Evolutionary conservation across 495 filamentous ascomycete genomes (phyloP).

Genomic region (Usnea hakonensis): DNA sequence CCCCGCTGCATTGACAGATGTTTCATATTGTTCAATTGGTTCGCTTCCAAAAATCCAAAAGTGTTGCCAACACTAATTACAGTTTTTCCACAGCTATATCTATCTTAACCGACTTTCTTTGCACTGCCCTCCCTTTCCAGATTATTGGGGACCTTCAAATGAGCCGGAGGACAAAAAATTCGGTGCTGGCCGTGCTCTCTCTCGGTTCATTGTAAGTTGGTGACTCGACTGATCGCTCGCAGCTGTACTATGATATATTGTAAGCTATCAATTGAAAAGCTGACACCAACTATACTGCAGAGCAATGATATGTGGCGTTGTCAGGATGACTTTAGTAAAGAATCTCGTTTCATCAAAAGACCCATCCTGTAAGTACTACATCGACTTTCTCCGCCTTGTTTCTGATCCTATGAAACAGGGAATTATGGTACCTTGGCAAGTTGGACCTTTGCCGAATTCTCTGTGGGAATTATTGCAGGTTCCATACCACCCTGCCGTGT

Average conservation of each 20-base stretch:
- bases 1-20: not conserved
- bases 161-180: not conserved
- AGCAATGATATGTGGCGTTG: constrained; percentile 1
- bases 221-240: not conserved
- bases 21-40: constrained; percentile 1
- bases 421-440: not conserved
- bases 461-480: not conserved
- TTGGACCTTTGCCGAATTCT: not conserved
- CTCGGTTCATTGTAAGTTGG: not conserved
- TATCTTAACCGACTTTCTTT: not conserved
- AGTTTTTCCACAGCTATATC: not conserved
- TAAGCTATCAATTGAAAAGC: not conserved
- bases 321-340: not conserved
- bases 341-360: not conserved
- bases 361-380: not conserved
- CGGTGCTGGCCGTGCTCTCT: not conserved
- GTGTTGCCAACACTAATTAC: not conserved
- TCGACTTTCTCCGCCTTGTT: not conserved
- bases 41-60: not conserved
- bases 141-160: not conserved
- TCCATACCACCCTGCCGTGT: not conserved
- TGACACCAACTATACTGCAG: not conserved
- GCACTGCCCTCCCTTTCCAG: not conserved
- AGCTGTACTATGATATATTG: too few relatives aligned
- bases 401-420: not conserved